Base-by-base conservation (phyloP, 441 rosid species). In the Bocquillonia castaneifolia region DNA sequence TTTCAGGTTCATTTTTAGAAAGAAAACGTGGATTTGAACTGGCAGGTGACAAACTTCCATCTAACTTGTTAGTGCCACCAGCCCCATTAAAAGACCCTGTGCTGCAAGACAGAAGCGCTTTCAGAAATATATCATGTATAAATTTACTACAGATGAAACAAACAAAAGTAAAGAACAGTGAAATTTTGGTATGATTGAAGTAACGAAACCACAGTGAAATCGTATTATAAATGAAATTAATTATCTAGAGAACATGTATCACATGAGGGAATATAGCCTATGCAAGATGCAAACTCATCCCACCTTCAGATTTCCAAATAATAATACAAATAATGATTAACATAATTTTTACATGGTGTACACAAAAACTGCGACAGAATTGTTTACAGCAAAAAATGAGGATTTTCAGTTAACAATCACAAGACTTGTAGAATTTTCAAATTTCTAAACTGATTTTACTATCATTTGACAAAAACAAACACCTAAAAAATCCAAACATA, bases 1-100 rank as follows among this genome's bases (percentile, higher is more conserved):
- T 85, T 51, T 83, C 84, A 54, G 70, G 23, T 53, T 80, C 87
- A 70, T 64, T 77, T 75, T 72, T 85, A 62, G 74, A 61, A 65
- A 74, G 45, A 44, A 64, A 63, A 26, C 81, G 78, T 66, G 47
- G 48, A 72, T 63, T 81, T 69, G 83, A 66, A 59, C 47, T 62
- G 56, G 77, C 70, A 59, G 80, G 50, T 6, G 69, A 65, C 9
- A 79, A 72, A 68, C 75, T 57, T 28, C 66, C 73, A 53, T 83
- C 83, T 31, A 66, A 68, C 71, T 76, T 81, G 63, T 63, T 79
- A 53, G 66, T 64, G 55, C 82, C 75, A 70, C 70, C 57, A 55
- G 70, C 60, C 63, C 82, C 80, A 72, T 56, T 72, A 18, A 73
- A 72, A 51, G 80, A 76, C 62, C 86, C 85, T 29, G 84, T 68